Conservation (phyloP, 139 green algal species). For the Chlorella sp. region DNA sequence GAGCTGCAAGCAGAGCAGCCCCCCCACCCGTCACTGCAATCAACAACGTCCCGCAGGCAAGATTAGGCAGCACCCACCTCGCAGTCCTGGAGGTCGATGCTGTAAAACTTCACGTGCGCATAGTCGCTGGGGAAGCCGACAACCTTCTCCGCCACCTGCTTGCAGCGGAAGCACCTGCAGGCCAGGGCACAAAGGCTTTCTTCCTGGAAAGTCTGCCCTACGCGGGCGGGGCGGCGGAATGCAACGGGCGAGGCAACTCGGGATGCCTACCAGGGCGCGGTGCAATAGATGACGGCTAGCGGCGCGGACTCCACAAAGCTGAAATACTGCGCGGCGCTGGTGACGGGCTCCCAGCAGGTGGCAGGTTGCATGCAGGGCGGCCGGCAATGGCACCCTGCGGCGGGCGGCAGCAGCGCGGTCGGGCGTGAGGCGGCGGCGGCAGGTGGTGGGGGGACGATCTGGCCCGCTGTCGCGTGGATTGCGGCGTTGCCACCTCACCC, state of each 20-base stretch:
- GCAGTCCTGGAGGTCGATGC: constrained; percentile 22
- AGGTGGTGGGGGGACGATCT: not conserved
- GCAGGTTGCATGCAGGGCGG: not conserved
- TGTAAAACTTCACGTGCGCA: constrained; percentile 9
- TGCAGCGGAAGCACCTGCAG: constrained; percentile 46
- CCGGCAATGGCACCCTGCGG: not conserved
- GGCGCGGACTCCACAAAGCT: not conserved
- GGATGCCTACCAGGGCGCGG: constrained; percentile 10
- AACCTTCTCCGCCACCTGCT: constrained; percentile 41
- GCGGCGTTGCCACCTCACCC: no score
- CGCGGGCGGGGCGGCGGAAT: no score
- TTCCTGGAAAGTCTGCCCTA: no score
- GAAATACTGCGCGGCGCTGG: constrained; percentile 23
- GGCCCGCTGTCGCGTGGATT: no score
- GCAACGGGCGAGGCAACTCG: not conserved
- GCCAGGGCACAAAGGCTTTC: no score
- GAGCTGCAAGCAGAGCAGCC: no score
- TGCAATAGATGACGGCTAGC: constrained; percentile 10
- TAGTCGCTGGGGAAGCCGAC: constrained; percentile 39
- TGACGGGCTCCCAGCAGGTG: constrained; percentile 17
- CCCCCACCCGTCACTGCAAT: no score
- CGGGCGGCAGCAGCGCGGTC: not conserved
- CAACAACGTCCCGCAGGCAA: no score
- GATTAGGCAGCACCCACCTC: not conserved
- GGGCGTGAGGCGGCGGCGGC: not conserved